Conservation (phyloP, 306 rosid species). For the Fragaria ananassa region DNA sequence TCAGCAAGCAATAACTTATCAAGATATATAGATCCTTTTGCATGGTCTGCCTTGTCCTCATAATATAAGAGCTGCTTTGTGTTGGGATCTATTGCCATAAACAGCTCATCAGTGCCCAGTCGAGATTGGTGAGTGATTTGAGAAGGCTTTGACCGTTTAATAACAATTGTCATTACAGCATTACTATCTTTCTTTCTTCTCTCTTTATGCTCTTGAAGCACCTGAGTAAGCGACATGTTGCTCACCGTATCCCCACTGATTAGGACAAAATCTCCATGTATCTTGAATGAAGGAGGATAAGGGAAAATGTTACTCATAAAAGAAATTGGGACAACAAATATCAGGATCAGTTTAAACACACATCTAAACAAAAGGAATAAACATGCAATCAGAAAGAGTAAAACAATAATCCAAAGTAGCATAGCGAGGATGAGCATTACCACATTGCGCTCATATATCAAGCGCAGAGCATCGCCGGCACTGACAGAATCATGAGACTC, state of each 20-base stretch:
- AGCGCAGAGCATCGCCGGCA: slow-evolving; percentile 90
- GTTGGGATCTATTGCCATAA: slow-evolving; percentile 82
- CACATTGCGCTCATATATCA: slow-evolving; percentile 93
- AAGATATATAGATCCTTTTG: slow-evolving; percentile 61
- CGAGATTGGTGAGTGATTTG: slow-evolving; percentile 80
- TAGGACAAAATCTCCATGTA: slow-evolving; percentile 94
- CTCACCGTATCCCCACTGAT: slow-evolving; percentile 95
- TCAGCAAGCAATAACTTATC: slow-evolving; percentile 72
- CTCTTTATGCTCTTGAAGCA: slow-evolving; percentile 84
- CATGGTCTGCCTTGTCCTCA: slow-evolving; percentile 74
- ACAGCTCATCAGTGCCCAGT: slow-evolving; percentile 92
- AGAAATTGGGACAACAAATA: slow-evolving; percentile 9
- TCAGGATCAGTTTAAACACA: slow-evolving; percentile 7
- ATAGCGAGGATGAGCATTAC: slow-evolving; percentile 32
- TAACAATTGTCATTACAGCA: slow-evolving; percentile 95
- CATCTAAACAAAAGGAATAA: neutral
- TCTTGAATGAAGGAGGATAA: slow-evolving; percentile 50
- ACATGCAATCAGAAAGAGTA: neutral
- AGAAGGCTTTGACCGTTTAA: slow-evolving; percentile 81
- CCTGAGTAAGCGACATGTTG: slow-evolving; percentile 95
- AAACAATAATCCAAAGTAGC: no score
- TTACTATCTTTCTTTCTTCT: slow-evolving; percentile 87
- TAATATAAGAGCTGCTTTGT: slow-evolving; percentile 85
- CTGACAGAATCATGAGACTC: slow-evolving; percentile 88
- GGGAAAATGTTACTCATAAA: slow-evolving; percentile 24